phyloP scores from a whole-genome alignment of 1,284 basidiomycete genomes.

The Apiotrichum mycotoxinovorans region DNA sequence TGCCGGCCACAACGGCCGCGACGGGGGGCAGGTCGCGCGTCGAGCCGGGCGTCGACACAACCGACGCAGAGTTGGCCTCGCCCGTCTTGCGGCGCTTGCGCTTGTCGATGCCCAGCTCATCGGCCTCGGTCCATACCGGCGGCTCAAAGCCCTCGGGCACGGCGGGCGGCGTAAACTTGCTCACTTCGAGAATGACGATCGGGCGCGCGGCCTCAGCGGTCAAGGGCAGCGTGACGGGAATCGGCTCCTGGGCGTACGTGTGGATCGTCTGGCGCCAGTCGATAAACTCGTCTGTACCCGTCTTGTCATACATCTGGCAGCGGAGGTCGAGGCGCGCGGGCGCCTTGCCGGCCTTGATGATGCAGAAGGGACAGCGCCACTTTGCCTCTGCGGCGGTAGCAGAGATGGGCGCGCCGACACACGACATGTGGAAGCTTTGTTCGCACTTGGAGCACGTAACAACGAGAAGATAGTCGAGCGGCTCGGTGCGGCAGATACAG shows the following conservation, averaged over 20 bases:
- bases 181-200: constrained; percentile 1
- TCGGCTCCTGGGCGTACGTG: constrained; percentile 25
- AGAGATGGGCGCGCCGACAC: constrained; percentile 33
- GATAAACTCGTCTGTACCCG: constrained; percentile 37
- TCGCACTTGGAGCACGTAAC: constrained; percentile 39
- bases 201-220: constrained; percentile 3
- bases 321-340: constrained; percentile 31
- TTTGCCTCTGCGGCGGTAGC: constrained; percentile 8
- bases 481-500: constrained; percentile 36
- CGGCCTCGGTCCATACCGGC: constrained; percentile 10
- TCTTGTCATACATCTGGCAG: constrained; percentile 37
- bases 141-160: constrained; percentile 18
- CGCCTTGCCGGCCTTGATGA: constrained; percentile 37
- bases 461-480: constrained; percentile 24
- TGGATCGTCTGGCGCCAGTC: constrained; percentile 40
- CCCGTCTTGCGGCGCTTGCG: constrained; percentile 10
- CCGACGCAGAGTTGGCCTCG: neutral
- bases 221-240: constrained; percentile 16
- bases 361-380: constrained; percentile 47
- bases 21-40: neutral
- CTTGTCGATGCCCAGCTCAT: constrained; percentile 6
- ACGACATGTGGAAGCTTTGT: constrained; percentile 42
- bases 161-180: constrained; percentile 7
- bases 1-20: too few species aligned
- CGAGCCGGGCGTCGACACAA: neutral